Evolutionary conservation across 23 red algal genomes (phyloP), one percentile per base, ranked within the genome.

Genomic region (Gracilariopsis chorda): DNA sequence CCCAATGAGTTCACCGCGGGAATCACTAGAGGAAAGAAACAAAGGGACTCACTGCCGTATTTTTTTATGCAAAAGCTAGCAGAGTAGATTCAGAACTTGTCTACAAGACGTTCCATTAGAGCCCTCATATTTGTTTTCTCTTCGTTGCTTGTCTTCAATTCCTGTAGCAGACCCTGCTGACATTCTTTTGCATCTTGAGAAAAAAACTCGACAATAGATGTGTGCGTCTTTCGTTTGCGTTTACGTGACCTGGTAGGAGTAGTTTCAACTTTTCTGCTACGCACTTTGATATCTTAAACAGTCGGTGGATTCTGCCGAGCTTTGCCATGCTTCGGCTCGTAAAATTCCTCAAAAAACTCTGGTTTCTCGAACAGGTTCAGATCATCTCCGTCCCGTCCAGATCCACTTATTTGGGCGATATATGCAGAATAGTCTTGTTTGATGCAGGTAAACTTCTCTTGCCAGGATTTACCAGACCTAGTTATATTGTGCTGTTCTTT

Each of bases 371-470:
- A 84, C 14, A 84, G 34, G 16, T 36, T 41, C 6, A 19, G 8
- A 0, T 84, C 79, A 39, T 84, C 79, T 65, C 51, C 79, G 46
- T 64, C 79, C 33, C 79, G 48, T 34, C 79, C 79, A 64, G 79
- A 65, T 64, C 25, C 8, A 10, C 17, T 7, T 65, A 64, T 8
- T 48, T 65, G 12, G n/a, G 52, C 56, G 36, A 67, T 67, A 53
- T 30, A 84, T 8, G 19, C 43, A 0, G 79, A 60, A 48, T 84
- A 64, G 17, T 36, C 23, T 65, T 62, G 29, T 51, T 60, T 84
- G 20, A 64, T 62, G 10, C 79, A 1, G 7, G 30, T 62, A 64
- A 84, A 84, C 42, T 84, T 60, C 39, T 67, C 40, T 0, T 84
- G 52, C 79, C 79, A 84, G 6, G 28, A 8, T 10, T 56, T 80